Evolutionary conservation across 345 rosid genomes (phyloP).

Genomic region (Acer saccharum): DNA sequence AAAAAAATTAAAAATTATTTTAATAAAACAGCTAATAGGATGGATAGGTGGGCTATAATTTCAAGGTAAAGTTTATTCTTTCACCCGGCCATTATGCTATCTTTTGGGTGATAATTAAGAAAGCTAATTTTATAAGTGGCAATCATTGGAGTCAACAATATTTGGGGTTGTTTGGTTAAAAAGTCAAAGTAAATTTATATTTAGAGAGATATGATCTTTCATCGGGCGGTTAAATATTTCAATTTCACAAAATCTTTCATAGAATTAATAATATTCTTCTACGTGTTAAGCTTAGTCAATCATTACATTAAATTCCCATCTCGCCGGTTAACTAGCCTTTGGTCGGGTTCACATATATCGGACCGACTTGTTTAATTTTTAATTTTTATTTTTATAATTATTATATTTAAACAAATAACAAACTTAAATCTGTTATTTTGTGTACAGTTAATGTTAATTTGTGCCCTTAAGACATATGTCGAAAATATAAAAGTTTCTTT

Average conservation of each 20-base stretch:
- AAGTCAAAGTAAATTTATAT: constrained; percentile 27
- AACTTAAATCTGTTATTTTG: no score
- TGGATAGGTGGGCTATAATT: neutral
- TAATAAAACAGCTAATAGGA: no score
- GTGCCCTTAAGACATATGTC: no score
- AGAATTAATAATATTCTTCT: neutral
- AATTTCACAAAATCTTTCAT: neutral
- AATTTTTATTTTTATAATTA: neutral
- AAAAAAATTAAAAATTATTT: no score
- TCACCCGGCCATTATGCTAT: neutral
- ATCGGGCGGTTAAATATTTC: constrained; percentile 9
- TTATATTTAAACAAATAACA: neutral
- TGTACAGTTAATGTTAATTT: no score
- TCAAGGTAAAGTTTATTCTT: neutral
- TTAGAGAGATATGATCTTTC: neutral
- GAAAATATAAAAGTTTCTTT: no score
- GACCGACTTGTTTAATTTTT: constrained; percentile 2
- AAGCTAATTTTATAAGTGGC: constrained; percentile 12
- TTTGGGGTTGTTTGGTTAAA: constrained; percentile 14
- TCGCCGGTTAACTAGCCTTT: constrained; percentile 30
- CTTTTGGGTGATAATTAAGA: constrained; percentile 1
- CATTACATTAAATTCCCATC: constrained; percentile 38
- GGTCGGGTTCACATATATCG: constrained; percentile 48
- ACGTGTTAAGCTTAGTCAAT: constrained; percentile 35
- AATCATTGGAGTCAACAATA: constrained; percentile 37